Evolutionary conservation across 2,329 filamentous ascomycete species (phyloP), one percentile per base, ranked within the genome.

Genomic region (Xylariaceae sp.): DNA sequence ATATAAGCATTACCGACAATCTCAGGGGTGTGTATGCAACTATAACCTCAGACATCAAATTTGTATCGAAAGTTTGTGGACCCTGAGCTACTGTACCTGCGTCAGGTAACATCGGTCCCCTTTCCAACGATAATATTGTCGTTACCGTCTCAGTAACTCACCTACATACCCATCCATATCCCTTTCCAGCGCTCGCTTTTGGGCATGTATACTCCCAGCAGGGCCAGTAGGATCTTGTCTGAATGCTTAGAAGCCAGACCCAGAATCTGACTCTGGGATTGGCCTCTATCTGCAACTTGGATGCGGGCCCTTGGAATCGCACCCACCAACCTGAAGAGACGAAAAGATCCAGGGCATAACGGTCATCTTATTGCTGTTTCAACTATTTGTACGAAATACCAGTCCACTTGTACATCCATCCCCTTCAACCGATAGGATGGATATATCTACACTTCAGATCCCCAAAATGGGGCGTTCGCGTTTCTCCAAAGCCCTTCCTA

Each of bases 401-500:
- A 48, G 43, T 49, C 28, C 53, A 39, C 56, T 47, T 58, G 53
- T 44, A 47, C 58, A 52, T 45, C 53, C 53, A 48, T 58, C 49
- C 33, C 56, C 53, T 58, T 56, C 57, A 46, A 34, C 62, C 60
- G 56, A 58, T 61, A 65, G 58, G 40, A 68, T 67, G 65, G 65
- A 65, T 52, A 50, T 59, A 54, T 50, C 63, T 55, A 65, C 65
- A 51, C 68, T 72, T 54, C 64, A 67, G 57, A 53, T 69, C 71
- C 70, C 72, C 14, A 73, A 69, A 67, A 71, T 78, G 61, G 80
- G 80, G 65, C 74, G 76, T 52, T 85, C 82, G 65, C 81, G 82
- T 69, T 83, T 82, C 73, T 84, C 82, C 68, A 86, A 86, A 73
- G 82, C 81, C 29, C 74, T 86, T 62, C 83, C 82, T 29, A 74